phyloP scores from a whole-genome alignment of 805 yeast genomes.

The Wickerhamomyces pijperi region DNA sequence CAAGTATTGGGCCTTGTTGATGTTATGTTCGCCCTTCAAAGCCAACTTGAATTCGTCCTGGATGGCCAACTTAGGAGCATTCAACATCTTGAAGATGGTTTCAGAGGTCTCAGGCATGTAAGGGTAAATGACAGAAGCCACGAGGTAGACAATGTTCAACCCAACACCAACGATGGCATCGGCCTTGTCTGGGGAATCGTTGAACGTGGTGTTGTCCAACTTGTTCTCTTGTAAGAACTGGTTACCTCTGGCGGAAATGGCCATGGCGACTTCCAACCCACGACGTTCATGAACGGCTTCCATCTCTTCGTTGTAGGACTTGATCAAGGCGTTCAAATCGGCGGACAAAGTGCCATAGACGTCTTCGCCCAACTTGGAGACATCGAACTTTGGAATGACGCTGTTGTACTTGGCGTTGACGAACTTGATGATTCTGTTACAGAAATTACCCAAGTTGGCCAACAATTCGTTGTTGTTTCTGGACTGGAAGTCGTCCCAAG shows the following conservation, averaged over 20 bases:
- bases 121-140: slow-evolving; percentile 77
- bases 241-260: slow-evolving; percentile 86
- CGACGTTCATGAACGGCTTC: slow-evolving; percentile 73
- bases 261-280: slow-evolving; percentile 88
- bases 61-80: slow-evolving; percentile 70
- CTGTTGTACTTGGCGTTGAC: slow-evolving; percentile 86
- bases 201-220: slow-evolving; percentile 77
- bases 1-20: slow-evolving; percentile 84
- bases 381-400: slow-evolving; percentile 63
- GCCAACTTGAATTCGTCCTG: slow-evolving; percentile 65
- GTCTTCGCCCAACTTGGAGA: slow-evolving; percentile 34
- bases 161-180: slow-evolving; percentile 93
- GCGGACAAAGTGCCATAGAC: slow-evolving; percentile 32
- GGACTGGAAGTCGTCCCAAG: slow-evolving; percentile 93
- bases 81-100: slow-evolving; percentile 66
- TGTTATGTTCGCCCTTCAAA: slow-evolving; percentile 71
- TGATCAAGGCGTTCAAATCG: slow-evolving; percentile 56
- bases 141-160: slow-evolving; percentile 73
- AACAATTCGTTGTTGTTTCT: slow-evolving; percentile 88
- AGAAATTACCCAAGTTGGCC: slow-evolving; percentile 95
- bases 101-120: slow-evolving; percentile 79
- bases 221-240: slow-evolving; percentile 92
- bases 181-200: slow-evolving; percentile 63
- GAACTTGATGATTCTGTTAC: slow-evolving; percentile 86
- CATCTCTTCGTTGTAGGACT: slow-evolving; percentile 56